These are phyloP conservation scores for Berkeleyomyces basicola DNA, from an alignment of 2,329 filamentous ascomycete species.

Conservation along the genomic window DNA sequence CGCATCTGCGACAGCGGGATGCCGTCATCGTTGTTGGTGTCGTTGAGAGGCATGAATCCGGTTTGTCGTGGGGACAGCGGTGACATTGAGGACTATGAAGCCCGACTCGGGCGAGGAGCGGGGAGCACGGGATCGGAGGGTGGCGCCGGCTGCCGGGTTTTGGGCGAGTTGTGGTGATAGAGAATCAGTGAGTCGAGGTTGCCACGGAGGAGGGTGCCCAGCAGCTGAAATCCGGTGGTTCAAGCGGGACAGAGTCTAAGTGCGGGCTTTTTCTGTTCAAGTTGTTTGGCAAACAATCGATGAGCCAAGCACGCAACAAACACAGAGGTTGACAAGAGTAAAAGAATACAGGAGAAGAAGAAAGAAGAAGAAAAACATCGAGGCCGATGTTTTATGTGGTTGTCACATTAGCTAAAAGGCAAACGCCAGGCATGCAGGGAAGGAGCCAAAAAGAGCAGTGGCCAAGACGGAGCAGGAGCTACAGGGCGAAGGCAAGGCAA, in stretches of 20 bases:
- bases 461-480: neutral
- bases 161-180: neutral
- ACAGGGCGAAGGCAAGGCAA: neutral
- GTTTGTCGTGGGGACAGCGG: slow-evolving; percentile 24
- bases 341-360: neutral
- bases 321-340: neutral
- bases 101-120: neutral
- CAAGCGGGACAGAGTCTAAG: too few relatives aligned
- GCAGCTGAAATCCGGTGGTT: too few relatives aligned
- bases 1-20: slow-evolving; percentile 41
- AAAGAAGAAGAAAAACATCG: neutral
- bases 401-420: too few relatives aligned
- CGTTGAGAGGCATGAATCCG: slow-evolving; percentile 30
- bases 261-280: neutral
- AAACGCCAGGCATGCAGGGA: neutral
- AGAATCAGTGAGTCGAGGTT: neutral
- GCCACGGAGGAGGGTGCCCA: neutral
- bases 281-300: neutral
- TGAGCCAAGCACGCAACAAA: neutral
- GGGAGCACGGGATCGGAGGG: neutral
- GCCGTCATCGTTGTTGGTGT: slow-evolving; percentile 23
- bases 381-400: neutral
- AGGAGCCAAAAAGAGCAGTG: slow-evolving; percentile 3
- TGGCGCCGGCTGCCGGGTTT: neutral
- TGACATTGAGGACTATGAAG: neutral